Conservation (phyloP, 768 basidiomycete species). For the Hygrophorus russula region DNA sequence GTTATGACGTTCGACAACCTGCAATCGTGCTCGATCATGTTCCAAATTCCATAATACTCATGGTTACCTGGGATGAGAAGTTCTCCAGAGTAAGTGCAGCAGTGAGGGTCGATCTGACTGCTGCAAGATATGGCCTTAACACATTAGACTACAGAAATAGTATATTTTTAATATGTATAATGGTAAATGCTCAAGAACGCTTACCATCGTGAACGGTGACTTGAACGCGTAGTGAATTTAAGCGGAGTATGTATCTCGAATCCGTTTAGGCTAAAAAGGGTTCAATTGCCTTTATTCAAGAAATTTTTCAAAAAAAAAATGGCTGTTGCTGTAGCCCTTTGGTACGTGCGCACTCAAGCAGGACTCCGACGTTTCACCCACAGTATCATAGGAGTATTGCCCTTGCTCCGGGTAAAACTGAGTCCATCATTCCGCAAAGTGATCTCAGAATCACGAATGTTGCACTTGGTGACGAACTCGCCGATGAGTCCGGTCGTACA, state of each 20-base stretch:
- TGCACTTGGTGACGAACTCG: conserved; percentile 64
- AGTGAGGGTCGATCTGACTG: conserved; percentile 93
- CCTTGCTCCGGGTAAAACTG: conserved; percentile 45
- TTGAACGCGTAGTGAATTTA: conserved; percentile 8
- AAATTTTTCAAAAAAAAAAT: conserved; percentile 21
- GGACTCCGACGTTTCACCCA: conserved; percentile 6
- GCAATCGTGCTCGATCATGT: conserved; percentile 10
- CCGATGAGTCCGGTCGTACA: conserved; percentile 47
- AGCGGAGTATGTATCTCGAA: conserved; percentile 36
- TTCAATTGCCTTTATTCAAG: neutral
- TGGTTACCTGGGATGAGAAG: conserved; percentile 86
- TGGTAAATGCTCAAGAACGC: conserved; percentile 10
- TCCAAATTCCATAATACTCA: conserved; percentile 6
- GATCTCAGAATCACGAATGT: conserved; percentile 78
- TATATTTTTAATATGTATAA: conserved; percentile 3
- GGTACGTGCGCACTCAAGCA: conserved; percentile 30
- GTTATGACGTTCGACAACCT: conserved; percentile 97
- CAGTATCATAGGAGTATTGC: conserved; percentile 42
- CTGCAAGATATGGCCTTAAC: conserved; percentile 89
- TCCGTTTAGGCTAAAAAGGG: conserved; percentile 3
- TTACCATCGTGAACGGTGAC: conserved; percentile 35
- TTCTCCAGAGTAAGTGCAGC: conserved; percentile 95
- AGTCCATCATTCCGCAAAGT: conserved; percentile 45
- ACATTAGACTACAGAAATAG: conserved; percentile 68
- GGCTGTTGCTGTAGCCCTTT: conserved; percentile 54